A percentile compares a stretch with the other conserved stretches of the same genome.
phyloP scores from a whole-genome alignment of 176 grass and related monocot species.

The Eragrostis curvula region DNA sequence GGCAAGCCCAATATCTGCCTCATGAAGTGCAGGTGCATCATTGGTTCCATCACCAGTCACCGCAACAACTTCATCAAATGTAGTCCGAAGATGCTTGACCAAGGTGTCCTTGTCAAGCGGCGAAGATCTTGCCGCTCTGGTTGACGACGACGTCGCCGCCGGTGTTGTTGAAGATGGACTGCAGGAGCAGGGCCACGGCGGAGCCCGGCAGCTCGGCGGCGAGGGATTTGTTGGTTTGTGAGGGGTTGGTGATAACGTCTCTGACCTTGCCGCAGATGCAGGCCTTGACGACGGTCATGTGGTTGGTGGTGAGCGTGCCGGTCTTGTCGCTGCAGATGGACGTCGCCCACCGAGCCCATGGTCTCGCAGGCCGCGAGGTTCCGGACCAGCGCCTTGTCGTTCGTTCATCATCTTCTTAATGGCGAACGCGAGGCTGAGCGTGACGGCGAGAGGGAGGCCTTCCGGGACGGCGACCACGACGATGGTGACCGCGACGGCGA shows the following conservation, averaged over 20 bases:
- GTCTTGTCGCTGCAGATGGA: slow-evolving; percentile 98
- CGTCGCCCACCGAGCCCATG: slow-evolving; percentile 89
- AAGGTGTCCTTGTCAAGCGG: slow-evolving; percentile 95
- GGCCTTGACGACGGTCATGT: slow-evolving; percentile 96
- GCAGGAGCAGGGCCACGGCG: slow-evolving; percentile 59
- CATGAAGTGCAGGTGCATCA: slow-evolving; percentile 92
- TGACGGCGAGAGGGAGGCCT: slow-evolving; percentile 89
- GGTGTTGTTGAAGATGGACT: slow-evolving; percentile 95
- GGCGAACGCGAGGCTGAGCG: slow-evolving; percentile 94
- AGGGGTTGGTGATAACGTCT: slow-evolving; percentile 57
- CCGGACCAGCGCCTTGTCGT: slow-evolving; percentile 90
- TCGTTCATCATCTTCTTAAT: slow-evolving; percentile 99
- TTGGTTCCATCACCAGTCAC: slow-evolving; percentile 98
- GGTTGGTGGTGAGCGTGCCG: slow-evolving; percentile 89
- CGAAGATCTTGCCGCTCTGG: slow-evolving; percentile 76
- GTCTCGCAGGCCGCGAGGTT: slow-evolving; percentile 96
- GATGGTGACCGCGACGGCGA: slow-evolving; percentile 91
- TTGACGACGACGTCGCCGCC: slow-evolving; percentile 82
- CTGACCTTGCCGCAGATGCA: slow-evolving; percentile 79
- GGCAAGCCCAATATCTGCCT: slow-evolving; percentile 94
- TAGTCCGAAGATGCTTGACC: slow-evolving; percentile 85
- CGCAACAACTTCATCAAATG: slow-evolving; percentile 80
- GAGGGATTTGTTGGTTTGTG: slow-evolving; percentile 49
- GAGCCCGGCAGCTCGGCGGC: slow-evolving; percentile 59
- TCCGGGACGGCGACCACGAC: slow-evolving; percentile 93